phyloP scores from a whole-genome alignment of 805 yeast genomes.

The Sungouiella thailandica region DNA sequence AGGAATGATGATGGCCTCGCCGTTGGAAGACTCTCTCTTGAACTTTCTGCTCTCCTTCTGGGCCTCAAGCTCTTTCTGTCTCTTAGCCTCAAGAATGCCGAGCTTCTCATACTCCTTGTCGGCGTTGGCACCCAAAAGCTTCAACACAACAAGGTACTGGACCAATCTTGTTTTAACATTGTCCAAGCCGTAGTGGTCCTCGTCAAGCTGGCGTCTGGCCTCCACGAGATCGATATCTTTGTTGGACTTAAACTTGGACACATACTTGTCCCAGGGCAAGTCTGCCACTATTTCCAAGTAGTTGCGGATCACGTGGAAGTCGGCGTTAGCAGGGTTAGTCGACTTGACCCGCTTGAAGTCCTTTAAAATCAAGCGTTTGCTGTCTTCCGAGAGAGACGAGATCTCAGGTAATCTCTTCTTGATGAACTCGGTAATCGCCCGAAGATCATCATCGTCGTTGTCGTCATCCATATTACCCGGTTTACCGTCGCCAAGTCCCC shows the following conservation, averaged over 20 bases:
- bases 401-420: constrained; percentile 33
- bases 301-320: constrained; percentile 58
- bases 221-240: constrained; percentile 46
- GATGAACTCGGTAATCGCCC: constrained; percentile 32
- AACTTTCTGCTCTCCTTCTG: constrained; percentile 13
- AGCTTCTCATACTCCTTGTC: constrained; percentile 17
- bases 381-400: constrained; percentile 29
- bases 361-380: constrained; percentile 35
- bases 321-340: constrained; percentile 48
- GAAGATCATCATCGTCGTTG: constrained; percentile 41
- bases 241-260: constrained; percentile 27
- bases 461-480: constrained; percentile 34
- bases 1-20: constrained; percentile 29
- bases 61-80: constrained; percentile 3
- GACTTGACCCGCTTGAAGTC: constrained; percentile 54
- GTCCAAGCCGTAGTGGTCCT: constrained; percentile 75
- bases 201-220: constrained; percentile 57
- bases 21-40: constrained; percentile 14
- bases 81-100: constrained; percentile 7
- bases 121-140: constrained; percentile 44
- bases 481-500: constrained; percentile 9
- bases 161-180: constrained; percentile 70
- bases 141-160: constrained; percentile 76
- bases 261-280: constrained; percentile 51
- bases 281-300: constrained; percentile 64